A percentile compares a stretch with the other conserved stretches of the same genome.
phyloP scores from a whole-genome alignment of 345 rosid species.

The Turritis glabra region DNA sequence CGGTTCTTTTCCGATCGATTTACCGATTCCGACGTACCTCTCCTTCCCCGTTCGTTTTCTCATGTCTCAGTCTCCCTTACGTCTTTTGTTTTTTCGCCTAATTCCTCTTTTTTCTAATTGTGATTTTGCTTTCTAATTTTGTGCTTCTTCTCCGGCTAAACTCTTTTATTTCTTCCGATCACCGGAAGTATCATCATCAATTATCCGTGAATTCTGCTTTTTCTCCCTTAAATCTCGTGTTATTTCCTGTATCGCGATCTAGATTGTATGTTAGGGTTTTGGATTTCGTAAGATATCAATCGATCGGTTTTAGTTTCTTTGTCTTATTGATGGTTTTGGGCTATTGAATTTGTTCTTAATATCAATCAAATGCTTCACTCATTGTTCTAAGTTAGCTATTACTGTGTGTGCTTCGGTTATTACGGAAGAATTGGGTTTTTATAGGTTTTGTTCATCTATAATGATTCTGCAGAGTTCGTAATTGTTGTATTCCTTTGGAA shows the following conservation, averaged over 20 bases:
- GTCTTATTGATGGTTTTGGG: neutral
- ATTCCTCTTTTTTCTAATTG: neutral
- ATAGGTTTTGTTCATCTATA: neutral
- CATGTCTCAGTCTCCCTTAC: neutral
- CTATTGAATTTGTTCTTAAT: neutral
- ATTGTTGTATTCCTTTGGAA: constrained; percentile 19
- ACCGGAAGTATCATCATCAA: neutral
- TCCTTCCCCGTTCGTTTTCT: neutral
- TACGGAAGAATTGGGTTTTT: neutral
- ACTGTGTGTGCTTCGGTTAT: neutral
- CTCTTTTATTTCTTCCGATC: neutral
- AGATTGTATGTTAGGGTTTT: neutral
- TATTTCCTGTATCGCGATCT: constrained; percentile 20
- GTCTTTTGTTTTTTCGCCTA: neutral
- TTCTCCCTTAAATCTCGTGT: neutral
- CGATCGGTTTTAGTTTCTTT: neutral
- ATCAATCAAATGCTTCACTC: no score
- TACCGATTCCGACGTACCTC: neutral
- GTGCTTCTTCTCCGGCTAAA: neutral
- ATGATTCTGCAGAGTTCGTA: constrained; percentile 18
- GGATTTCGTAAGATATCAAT: neutral
- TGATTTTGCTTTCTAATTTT: neutral
- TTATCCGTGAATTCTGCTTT: constrained; percentile 3
- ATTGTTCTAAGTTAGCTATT: neutral
- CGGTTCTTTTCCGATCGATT: constrained; percentile 14